Percentiles rank a stretch among this genome's conserved stretches.
phyloP scores from a whole-genome alignment of 768 basidiomycete species.

The Amanita rimosa region DNA sequence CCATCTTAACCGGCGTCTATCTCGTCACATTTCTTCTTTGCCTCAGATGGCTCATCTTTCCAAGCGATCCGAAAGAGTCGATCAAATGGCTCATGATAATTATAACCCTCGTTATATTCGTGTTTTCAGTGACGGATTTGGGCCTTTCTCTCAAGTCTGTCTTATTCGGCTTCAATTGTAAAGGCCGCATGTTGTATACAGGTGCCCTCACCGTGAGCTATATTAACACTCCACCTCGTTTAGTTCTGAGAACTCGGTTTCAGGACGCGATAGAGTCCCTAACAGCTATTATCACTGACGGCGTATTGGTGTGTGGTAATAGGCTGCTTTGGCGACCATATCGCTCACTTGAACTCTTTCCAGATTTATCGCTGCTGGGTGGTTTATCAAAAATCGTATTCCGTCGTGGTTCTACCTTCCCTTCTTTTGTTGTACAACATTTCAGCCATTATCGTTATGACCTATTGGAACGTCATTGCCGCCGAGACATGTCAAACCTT shows the following conservation, averaged over 20 bases:
- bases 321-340: background rate
- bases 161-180: background rate
- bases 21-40: constrained; percentile 2
- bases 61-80: too few relatives aligned
- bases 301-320: background rate
- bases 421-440: background rate
- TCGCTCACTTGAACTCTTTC: too few relatives aligned
- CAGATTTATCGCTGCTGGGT: constrained; percentile 5
- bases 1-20: background rate
- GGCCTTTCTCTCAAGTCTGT: background rate
- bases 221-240: background rate
- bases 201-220: background rate
- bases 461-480: background rate
- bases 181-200: background rate
- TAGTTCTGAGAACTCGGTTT: background rate
- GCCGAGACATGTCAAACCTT: background rate
- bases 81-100: background rate
- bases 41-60: background rate
- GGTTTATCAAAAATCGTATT: background rate
- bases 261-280: background rate
- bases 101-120: background rate
- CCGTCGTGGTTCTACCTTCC: background rate
- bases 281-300: background rate
- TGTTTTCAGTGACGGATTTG: background rate
- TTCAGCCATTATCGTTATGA: background rate